Conservation (phyloP, 176 grass and related monocot genomes). For the Cymbopogon citratus region DNA sequence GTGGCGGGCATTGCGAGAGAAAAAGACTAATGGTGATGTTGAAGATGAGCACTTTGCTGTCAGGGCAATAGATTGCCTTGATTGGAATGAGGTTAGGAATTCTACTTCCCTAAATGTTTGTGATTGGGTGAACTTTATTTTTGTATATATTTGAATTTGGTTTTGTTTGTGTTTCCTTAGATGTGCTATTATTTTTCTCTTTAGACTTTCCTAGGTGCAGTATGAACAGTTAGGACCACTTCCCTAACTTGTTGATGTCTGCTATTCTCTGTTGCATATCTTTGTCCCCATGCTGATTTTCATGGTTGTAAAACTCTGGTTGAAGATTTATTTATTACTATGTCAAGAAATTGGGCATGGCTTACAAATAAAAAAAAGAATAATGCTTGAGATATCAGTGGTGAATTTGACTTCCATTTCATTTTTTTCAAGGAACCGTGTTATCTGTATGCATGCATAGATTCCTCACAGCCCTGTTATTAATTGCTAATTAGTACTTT, state of each 20-base stretch:
- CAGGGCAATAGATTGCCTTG: slow-evolving; percentile 67
- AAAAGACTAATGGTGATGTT: slow-evolving; percentile 24
- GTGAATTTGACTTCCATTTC: not conserved
- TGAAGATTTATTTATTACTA: not conserved
- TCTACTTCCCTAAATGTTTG: not conserved
- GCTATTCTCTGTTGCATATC: not conserved
- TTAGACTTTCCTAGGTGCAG: not conserved
- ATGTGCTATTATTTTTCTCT: not conserved
- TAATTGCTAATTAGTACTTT: not conserved
- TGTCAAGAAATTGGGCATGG: no score
- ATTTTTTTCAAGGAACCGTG: not conserved
- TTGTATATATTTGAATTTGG: not conserved
- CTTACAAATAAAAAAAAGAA: not conserved
- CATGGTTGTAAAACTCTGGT: not conserved
- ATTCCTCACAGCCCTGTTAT: not conserved
- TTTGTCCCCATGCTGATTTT: not conserved
- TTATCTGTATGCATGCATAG: not conserved
- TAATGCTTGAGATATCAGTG: not conserved
- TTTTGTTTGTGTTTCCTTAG: not conserved
- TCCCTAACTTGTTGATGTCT: not conserved
- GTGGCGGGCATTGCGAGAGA: slow-evolving; percentile 67
- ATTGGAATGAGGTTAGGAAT: slow-evolving; percentile 60
- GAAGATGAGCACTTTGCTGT: slow-evolving; percentile 46
- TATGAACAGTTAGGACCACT: no score
- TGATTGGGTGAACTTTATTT: not conserved